A percentile compares a stretch with the other conserved stretches of the same genome.
Conservation (phyloP, 202 grass and related monocot species). For the Saccharum hybrid region DNA sequence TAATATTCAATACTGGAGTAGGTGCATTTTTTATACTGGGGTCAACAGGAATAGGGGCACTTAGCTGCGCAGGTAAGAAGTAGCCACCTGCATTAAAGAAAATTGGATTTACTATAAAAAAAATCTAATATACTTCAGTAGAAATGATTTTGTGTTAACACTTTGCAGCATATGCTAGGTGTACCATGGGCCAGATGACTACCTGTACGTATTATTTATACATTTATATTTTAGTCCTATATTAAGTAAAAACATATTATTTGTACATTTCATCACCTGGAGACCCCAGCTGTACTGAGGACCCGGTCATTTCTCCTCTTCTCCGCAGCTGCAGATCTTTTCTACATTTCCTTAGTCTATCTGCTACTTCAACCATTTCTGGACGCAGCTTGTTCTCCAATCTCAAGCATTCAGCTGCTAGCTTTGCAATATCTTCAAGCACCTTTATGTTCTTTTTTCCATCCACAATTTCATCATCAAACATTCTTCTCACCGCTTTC, state of each 20-base stretch:
- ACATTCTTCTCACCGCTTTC: too few relatives aligned
- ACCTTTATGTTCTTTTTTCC: too few relatives aligned
- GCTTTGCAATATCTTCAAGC: too few relatives aligned
- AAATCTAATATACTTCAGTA: background rate
- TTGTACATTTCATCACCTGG: background rate
- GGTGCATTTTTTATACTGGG: background rate
- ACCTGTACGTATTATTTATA: too few relatives aligned
- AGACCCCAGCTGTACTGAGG: background rate
- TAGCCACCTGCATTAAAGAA: background rate
- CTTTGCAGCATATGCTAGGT: background rate
- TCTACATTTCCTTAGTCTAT: too few relatives aligned
- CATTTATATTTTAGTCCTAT: background rate
- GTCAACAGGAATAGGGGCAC: background rate
- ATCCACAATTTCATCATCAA: too few relatives aligned
- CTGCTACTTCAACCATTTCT: too few relatives aligned
- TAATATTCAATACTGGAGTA: conserved; percentile 39
- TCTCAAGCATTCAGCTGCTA: too few relatives aligned
- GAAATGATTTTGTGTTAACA: background rate
- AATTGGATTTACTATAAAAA: background rate
- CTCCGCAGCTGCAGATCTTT: background rate
- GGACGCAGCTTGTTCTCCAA: too few relatives aligned
- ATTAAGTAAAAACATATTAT: background rate
- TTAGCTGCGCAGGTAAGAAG: background rate
- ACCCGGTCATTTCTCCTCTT: background rate
- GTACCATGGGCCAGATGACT: background rate